Conservation (phyloP, 352 stramenopile genomes). For the Blastocystis sp. region DNA sequence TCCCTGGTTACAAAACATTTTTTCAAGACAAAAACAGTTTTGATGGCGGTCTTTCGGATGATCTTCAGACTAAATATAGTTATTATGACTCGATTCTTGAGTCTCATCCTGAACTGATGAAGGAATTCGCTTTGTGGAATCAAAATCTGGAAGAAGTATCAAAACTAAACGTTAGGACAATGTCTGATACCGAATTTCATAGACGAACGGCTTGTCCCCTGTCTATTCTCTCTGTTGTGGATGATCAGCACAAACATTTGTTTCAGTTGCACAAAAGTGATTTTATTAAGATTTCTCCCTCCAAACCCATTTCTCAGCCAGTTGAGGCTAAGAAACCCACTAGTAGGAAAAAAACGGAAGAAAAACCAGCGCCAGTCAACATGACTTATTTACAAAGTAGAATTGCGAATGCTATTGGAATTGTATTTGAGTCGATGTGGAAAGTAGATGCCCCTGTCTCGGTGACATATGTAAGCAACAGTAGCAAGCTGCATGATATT, state of each 20-base stretch:
- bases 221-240: not conserved
- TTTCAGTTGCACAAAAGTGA: conserved; percentile 21
- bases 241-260: not conserved
- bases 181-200: not conserved
- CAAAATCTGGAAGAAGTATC: not conserved
- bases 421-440: conserved; percentile 48
- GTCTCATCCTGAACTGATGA: not conserved
- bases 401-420: not conserved
- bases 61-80: not conserved
- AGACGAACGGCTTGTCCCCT: not conserved
- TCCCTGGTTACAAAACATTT: conserved; percentile 28
- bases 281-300: not conserved
- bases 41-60: not conserved
- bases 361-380: not conserved
- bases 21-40: conserved; percentile 12
- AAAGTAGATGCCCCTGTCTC: not conserved
- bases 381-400: conserved; percentile 46
- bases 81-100: conserved; percentile 8
- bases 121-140: not conserved
- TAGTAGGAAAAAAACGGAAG: not conserved
- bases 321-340: not conserved
- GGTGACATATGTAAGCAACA: not conserved
- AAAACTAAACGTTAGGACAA: not conserved
- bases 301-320: not conserved
- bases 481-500: not conserved